A percentile compares a stretch with the other conserved stretches of the same genome.
Conservation (phyloP, 495 filamentous ascomycete species). For the Podospora bellae-mahoneyi region DNA sequence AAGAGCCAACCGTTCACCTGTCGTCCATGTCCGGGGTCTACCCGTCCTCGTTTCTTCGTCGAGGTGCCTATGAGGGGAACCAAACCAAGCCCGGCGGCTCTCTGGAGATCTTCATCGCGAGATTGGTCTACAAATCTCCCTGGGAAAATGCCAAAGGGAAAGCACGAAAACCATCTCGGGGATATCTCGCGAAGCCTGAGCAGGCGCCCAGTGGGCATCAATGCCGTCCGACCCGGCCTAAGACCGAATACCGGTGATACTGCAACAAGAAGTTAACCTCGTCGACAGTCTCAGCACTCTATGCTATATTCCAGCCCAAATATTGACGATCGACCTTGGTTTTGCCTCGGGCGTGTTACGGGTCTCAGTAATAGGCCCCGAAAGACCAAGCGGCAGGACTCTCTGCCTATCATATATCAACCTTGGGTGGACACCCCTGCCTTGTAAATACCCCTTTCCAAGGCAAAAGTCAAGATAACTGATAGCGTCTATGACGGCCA, state of each 20-base stretch:
- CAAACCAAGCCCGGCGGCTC: not conserved
- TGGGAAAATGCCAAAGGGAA: not conserved
- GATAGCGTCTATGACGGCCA: not conserved
- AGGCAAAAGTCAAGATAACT: not conserved
- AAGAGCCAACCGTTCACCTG: not conserved
- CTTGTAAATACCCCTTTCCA: not conserved
- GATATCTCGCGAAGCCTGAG: not conserved
- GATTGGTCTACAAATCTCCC: not conserved
- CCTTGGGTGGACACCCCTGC: not conserved
- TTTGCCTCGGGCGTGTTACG: not conserved
- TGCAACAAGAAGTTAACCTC: not conserved
- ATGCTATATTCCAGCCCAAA: not conserved
- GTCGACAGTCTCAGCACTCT: not conserved
- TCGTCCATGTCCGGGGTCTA: not conserved
- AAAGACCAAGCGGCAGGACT: not conserved
- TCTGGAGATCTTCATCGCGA: not conserved
- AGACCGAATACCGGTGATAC: not conserved
- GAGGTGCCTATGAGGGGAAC: not conserved
- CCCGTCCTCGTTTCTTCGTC: not conserved
- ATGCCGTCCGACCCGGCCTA: not conserved
- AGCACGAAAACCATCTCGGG: not conserved
- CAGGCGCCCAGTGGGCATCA: not conserved
- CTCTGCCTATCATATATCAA: not conserved
- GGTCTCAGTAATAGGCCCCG: not conserved
- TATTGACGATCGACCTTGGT: not conserved